Base-by-base conservation (phyloP, 768 basidiomycete genomes). In the Pleurotus tuoliensis region DNA sequence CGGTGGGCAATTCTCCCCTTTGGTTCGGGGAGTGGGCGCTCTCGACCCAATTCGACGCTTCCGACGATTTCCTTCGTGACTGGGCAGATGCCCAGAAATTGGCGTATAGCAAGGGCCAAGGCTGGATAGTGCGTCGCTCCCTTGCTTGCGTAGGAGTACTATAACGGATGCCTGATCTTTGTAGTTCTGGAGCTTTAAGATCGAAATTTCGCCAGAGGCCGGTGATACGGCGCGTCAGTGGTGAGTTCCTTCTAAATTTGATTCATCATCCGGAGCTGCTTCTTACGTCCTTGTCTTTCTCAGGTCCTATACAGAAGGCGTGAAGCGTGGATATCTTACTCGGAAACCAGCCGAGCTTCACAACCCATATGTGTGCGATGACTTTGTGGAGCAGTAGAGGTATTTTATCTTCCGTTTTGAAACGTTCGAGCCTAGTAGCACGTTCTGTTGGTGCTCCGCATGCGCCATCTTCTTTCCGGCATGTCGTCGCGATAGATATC, bases 181-280 rank as follows among this genome's bases (percentile, higher is more conserved):
- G 8, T 56, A 82, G 82, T 84, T 76, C 67, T 90, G 88, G 88
- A 88, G 82, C 68, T 90, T 90, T 75, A 88, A 86, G 63, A 74
- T 84, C 5, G 89, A 90, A 67, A 78, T 69, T 39, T 86, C 84
- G 1, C 53, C 56, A 1, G 56, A 70, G 24, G 80, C 82, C 3
- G 83, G 81, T 5, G 74, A 76, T 59, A 67, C 76, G n/a, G 77
- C 79, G 24, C 72, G 86, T 12, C 80, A 88, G 71, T 88, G 88
- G 88, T 87, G 59, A n/a, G 76, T 67, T 34, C 25, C 41, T 15
- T 52, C 20, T 5, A 22, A 13, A 30, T n/a, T 11, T 16, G 30
- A 6, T n/a, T 44, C 30, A 16, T 30, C 11, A 47, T 15, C 48
- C 38, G n/a, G 44, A 40, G 37, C 41, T 25, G 6, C 41, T 38